These are phyloP conservation scores for Cyanidiococcus yangmingshanensis DNA, from an alignment of 23 red algal genomes.

Conservation along the genomic window DNA sequence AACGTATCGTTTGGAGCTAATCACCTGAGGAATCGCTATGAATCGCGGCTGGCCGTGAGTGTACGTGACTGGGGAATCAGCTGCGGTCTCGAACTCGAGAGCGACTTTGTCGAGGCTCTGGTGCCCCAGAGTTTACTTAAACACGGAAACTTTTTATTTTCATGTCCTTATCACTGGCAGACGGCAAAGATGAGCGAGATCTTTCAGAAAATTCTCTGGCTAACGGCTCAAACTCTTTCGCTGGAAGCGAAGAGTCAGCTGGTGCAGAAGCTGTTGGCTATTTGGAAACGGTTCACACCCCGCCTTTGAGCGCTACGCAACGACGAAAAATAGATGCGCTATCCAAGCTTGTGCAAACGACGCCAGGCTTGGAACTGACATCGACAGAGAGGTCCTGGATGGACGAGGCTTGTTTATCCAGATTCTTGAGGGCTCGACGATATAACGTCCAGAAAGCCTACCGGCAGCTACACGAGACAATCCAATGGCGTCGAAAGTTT, in stretches of 20 bases:
- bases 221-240: neutral
- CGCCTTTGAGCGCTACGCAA: neutral
- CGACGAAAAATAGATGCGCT: neutral
- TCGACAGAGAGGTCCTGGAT: slow-evolving; percentile 11
- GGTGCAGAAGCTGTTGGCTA: neutral
- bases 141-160: too few species aligned
- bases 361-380: neutral
- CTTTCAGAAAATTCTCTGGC: neutral
- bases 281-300: neutral
- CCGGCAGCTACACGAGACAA: slow-evolving; percentile 15
- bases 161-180: too few species aligned
- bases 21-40: too few species aligned
- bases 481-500: slow-evolving; percentile 32
- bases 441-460: slow-evolving; percentile 27
- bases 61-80: too few species aligned
- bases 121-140: too few species aligned
- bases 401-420: slow-evolving; percentile 30
- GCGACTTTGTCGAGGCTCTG: too few species aligned
- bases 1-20: too few species aligned
- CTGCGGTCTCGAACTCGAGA: too few species aligned
- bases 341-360: neutral
- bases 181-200: neutral
- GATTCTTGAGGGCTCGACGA: slow-evolving; percentile 37
- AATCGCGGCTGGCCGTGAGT: too few species aligned
- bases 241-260: neutral